Evolutionary conservation across 345 rosid species (phyloP).

Genomic region (Citrus unshiu): DNA sequence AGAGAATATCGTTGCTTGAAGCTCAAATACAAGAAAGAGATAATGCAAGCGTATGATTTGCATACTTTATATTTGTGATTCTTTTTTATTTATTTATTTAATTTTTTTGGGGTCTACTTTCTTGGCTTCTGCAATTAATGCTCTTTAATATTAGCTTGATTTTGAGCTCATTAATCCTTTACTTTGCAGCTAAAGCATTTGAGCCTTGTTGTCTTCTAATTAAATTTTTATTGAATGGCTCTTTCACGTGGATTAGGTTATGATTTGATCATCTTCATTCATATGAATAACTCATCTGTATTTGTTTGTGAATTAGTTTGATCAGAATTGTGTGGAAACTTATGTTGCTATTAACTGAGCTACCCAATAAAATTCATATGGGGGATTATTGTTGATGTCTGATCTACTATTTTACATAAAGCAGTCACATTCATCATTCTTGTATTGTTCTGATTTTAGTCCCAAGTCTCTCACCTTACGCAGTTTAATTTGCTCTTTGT

Average conservation of each 20-base stretch:
- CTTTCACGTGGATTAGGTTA: not conserved
- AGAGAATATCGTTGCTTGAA: constrained; percentile 53
- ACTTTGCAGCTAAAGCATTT: not conserved
- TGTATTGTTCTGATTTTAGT: not conserved
- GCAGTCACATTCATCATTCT: not conserved
- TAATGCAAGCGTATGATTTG: constrained; percentile 27
- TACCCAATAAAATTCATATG: not conserved
- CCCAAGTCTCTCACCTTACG: not conserved
- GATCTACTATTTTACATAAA: not conserved
- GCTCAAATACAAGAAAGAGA: constrained; percentile 36
- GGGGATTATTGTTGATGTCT: not conserved
- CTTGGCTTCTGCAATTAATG: not conserved
- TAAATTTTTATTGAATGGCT: not conserved
- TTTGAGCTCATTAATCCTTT: not conserved
- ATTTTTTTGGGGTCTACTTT: not conserved
- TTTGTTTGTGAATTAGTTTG: not conserved
- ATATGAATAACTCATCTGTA: no score
- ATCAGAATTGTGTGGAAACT: not conserved
- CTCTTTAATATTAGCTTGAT: not conserved
- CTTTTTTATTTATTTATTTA: not conserved
- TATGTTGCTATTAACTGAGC: no score
- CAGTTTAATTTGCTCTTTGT: not conserved
- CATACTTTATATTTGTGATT: not conserved
- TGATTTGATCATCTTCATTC: not conserved
- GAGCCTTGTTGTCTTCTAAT: not conserved